A percentile compares a stretch with the other conserved stretches of the same genome.
Evolutionary conservation across 805 yeast genomes (phyloP).

Genomic region (Maudiozyma pseudohumilis): DNA sequence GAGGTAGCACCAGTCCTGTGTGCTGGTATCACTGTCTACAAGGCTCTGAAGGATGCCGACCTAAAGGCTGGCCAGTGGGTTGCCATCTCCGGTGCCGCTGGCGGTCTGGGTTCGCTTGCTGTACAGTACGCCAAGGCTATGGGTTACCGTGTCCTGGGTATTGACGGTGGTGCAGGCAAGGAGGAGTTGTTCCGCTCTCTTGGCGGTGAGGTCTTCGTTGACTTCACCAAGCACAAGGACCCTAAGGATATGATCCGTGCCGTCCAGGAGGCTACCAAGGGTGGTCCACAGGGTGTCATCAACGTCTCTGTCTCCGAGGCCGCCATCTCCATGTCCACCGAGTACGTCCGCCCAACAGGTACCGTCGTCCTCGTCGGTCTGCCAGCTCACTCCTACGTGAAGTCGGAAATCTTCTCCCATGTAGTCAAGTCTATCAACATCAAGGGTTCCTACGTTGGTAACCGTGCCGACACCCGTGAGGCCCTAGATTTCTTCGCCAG

Average conservation of each 20-base stretch:
- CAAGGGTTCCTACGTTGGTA: constrained; percentile 79
- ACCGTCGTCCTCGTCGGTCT: constrained; percentile 64
- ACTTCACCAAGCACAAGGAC: constrained; percentile 43
- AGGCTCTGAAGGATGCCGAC: constrained; percentile 45
- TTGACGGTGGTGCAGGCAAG: constrained; percentile 49
- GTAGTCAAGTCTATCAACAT: constrained; percentile 64
- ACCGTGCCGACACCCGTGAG: constrained; percentile 73
- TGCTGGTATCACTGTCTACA: constrained; percentile 56
- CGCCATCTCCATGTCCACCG: constrained; percentile 49
- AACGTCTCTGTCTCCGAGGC: constrained; percentile 59
- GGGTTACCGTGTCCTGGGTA: constrained; percentile 47
- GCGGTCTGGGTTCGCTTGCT: constrained; percentile 53
- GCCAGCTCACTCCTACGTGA: constrained; percentile 65
- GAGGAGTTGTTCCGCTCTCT: constrained; percentile 34
- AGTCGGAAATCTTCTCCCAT: constrained; percentile 55
- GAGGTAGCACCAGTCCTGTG: constrained; percentile 54
- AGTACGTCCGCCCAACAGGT: constrained; percentile 54
- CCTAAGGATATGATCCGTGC: constrained; percentile 35
- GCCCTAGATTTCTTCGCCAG: constrained; percentile 62
- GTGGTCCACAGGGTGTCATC: constrained; percentile 67
- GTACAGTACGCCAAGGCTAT: constrained; percentile 49
- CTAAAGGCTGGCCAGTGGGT: constrained; percentile 48
- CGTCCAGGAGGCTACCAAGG: constrained; percentile 44
- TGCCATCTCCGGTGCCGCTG: constrained; percentile 51
- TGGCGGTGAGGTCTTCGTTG: constrained; percentile 48